These are phyloP conservation scores for Kodamaea arcana DNA, from an alignment of 1,139 yeast genomes.

Conservation along the genomic window DNA sequence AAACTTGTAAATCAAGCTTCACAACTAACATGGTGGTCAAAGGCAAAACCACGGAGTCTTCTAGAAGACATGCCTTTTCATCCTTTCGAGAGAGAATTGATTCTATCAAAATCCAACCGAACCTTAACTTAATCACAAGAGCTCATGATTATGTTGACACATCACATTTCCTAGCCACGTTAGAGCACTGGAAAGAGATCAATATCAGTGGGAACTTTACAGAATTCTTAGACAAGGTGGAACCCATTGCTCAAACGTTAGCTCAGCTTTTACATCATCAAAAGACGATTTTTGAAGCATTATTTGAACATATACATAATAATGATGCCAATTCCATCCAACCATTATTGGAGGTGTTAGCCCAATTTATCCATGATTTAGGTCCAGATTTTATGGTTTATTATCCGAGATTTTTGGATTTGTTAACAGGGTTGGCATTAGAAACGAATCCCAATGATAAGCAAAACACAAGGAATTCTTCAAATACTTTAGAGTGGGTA, in stretches of 20 bases:
- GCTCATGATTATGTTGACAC: constrained; percentile 69
- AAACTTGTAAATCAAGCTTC: too few relatives aligned
- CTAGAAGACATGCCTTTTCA: constrained; percentile 59
- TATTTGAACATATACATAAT: constrained; percentile 46
- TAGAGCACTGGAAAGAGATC: constrained; percentile 85
- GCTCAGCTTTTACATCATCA: constrained; percentile 81
- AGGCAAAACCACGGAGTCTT: constrained; percentile 48
- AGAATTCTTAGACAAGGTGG: constrained; percentile 56
- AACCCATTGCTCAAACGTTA: constrained; percentile 58
- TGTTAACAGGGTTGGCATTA: constrained; percentile 51
- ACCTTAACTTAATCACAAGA: constrained; percentile 56
- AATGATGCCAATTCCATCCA: constrained; percentile 73
- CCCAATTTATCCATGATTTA: constrained; percentile 87
- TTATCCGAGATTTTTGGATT: constrained; percentile 50
- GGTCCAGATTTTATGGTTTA: constrained; percentile 85
- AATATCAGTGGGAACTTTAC: constrained; percentile 74
- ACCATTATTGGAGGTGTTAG: constrained; percentile 73
- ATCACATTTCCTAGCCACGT: constrained; percentile 75
- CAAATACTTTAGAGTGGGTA: constrained; percentile 75
- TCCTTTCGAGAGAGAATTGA: constrained; percentile 86
- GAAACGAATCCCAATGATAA: constrained; percentile 43
- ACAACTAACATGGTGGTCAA: constrained; percentile 8
- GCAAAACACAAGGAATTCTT: constrained; percentile 42
- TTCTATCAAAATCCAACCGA: constrained; percentile 80
- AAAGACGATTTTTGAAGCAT: constrained; percentile 50